These are phyloP conservation scores for Sporodiniella umbellata DNA, from an alignment of 371 early-diverging fungal genomes.

Conservation along the genomic window DNA sequence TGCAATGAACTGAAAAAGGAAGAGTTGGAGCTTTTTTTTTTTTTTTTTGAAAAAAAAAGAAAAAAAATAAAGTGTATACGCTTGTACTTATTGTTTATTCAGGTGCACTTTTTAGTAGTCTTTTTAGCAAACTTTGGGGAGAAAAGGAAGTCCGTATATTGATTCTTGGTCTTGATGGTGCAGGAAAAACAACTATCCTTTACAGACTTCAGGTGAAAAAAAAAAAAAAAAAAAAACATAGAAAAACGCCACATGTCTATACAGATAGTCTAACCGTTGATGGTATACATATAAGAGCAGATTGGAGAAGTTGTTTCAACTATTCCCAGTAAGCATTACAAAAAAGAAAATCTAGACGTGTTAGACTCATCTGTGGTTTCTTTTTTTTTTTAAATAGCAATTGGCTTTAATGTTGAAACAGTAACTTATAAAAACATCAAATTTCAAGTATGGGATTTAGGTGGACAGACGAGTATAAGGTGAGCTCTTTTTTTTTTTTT, in stretches of 20 bases:
- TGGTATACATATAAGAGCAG: conserved; percentile 51
- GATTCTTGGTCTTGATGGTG: conserved; percentile 93
- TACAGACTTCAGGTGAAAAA: conserved; percentile 56
- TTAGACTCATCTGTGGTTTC: too few species aligned
- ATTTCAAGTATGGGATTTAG: conserved; percentile 98
- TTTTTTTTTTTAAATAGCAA: too few species aligned
- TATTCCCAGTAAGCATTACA: conserved; percentile 92
- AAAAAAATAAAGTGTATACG: too few species aligned
- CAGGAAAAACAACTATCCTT: conserved; percentile 92
- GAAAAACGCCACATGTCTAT: too few species aligned
- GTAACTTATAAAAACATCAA: conserved; percentile 96
- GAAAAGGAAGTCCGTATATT: conserved; percentile 89
- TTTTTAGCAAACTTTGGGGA: conserved; percentile 47
- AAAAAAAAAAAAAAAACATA: background rate
- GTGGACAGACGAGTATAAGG: conserved; percentile 97
- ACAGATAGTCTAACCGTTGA: too few species aligned
- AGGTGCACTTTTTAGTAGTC: conserved; percentile 45
- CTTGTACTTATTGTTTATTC: background rate
- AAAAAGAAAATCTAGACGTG: background rate
- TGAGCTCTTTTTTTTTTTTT: conserved; percentile 5
- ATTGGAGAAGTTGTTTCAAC: conserved; percentile 97
- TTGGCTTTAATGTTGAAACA: conserved; percentile 97
- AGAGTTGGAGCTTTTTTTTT: background rate
- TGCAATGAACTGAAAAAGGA: too few species aligned
- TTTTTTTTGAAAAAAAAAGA: background rate